Base-by-base conservation (phyloP, 2,329 filamentous ascomycete genomes). In the Amauroascus verrucosus region DNA sequence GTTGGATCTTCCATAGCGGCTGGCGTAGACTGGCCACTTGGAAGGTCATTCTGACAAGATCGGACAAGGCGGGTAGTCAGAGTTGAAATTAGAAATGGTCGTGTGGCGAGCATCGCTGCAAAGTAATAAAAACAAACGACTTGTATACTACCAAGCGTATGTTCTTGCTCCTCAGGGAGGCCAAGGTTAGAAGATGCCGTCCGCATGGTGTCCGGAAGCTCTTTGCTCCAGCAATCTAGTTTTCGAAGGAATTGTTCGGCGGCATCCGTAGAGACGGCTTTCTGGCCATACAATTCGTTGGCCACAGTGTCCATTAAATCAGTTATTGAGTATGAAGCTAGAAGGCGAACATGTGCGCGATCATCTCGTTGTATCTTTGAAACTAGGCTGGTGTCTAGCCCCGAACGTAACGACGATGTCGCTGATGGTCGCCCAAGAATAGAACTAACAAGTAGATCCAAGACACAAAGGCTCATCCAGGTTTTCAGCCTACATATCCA, bases 61-160 rank as follows among this genome's bases (percentile, higher is more conserved):
- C 28, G 35, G 14, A 44, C 45, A 7, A 48, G 45, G 24, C 30
- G 35, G n/a, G 45, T 45, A 5, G 74, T 73, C 1, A 80, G 63
- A 2, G 72, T 68, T 11, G 72, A 75, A 22, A 81, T 76, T 7
- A 82, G 62, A 26, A 81, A 75, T 0, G 78, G 79, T 1, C 79
- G 69, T 0, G 78, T 80, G 2, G 77, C 75, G 0, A 81, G 62
- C 18, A 79, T 81, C 0, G 81, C 76, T 0, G 77, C 76, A 52
- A 81, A 79, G 57, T 82, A 80, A 58, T 82, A 82, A 0, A 76
- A 66, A 54, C 78, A 81, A 0, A 77, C 75, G 5, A 82, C 72
- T 52, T 81, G 77, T 1, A 79, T 68, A 22, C 72, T 78, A 0
- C 73, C 74, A 24, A 79, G 70, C 1, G 72, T 69, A 0, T 67